Evolutionary conservation across 306 rosid species (phyloP).

Genomic region (Coriaria nepalensis): DNA sequence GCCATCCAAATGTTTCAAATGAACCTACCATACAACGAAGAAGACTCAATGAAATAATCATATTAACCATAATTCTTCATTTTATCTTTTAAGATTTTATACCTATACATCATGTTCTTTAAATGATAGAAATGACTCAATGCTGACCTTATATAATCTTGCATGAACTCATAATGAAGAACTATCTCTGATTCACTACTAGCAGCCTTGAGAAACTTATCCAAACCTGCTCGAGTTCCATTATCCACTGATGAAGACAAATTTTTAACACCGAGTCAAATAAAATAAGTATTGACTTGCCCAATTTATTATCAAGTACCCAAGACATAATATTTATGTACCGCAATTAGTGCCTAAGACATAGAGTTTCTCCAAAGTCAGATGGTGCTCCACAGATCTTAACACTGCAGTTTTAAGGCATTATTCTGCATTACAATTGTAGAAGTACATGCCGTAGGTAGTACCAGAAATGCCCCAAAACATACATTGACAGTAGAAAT

Average conservation of each 20-base stretch:
- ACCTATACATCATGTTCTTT: too few relatives aligned
- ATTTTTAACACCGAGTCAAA: constrained; percentile 2
- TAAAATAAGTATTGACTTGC: not conserved
- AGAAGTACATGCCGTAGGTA: constrained; percentile 21
- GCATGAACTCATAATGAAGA: constrained; percentile 98
- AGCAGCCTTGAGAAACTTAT: constrained; percentile 91
- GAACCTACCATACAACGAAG: constrained; percentile 37
- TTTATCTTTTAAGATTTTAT: too few relatives aligned
- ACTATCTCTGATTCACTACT: constrained; percentile 85
- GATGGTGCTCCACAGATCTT: constrained; percentile 82
- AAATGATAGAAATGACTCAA: not conserved
- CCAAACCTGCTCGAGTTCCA: constrained; percentile 84
- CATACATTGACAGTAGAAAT: constrained; percentile 10
- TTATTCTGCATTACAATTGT: constrained; percentile 89
- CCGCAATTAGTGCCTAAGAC: constrained; percentile 99
- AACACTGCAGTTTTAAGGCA: constrained; percentile 92
- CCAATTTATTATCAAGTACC: not conserved
- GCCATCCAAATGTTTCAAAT: constrained; percentile 93
- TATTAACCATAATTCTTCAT: too few relatives aligned
- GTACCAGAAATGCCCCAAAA: not conserved
- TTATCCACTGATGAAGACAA: constrained; percentile 64
- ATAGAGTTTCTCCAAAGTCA: constrained; percentile 91
- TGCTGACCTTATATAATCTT: constrained; percentile 87
- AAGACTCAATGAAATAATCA: not conserved
- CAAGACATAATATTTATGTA: constrained; percentile 14